phyloP scores from a whole-genome alignment of 2,329 filamentous ascomycete species.

The Pyrenophora graminea region DNA sequence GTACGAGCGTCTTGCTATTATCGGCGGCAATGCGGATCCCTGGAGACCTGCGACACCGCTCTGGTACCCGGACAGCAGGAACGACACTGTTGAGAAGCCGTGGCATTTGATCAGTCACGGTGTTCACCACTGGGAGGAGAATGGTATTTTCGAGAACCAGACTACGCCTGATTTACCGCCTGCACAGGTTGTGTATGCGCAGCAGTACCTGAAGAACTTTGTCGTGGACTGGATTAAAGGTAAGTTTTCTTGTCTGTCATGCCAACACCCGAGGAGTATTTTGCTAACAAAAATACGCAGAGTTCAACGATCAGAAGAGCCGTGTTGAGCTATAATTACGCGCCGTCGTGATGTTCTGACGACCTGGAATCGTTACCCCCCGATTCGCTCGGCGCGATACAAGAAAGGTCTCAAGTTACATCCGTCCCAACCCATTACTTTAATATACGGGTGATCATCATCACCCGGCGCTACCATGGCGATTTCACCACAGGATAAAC shows the following conservation, averaged over 20 bases:
- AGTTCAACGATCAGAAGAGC: constrained; percentile 5
- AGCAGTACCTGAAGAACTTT: constrained; percentile 63
- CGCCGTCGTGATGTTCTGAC: background rate
- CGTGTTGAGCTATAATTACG: background rate
- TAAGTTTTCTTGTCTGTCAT: constrained; percentile 3
- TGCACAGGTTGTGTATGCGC: constrained; percentile 60
- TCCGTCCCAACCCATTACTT: too few species aligned
- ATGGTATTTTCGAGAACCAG: constrained; percentile 67
- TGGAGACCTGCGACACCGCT: constrained; percentile 78
- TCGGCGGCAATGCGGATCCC: constrained; percentile 79
- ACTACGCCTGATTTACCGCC: constrained; percentile 64
- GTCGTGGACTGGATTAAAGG: constrained; percentile 69
- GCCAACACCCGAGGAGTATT: too few species aligned
- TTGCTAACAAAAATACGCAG: background rate
- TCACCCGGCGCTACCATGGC: too few species aligned
- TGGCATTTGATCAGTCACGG: constrained; percentile 74
- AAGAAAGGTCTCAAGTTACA: too few species aligned
- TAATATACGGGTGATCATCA: too few species aligned
- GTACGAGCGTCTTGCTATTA: constrained; percentile 74
- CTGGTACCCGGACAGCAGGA: constrained; percentile 62
- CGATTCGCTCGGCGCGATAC: too few species aligned
- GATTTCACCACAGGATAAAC: too few species aligned
- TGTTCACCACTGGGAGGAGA: constrained; percentile 83
- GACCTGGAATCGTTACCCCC: background rate
- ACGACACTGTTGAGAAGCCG: constrained; percentile 67